Evolutionary conservation across 352 stramenopile genomes (phyloP).

Genomic region (Pythium phragmitis): DNA sequence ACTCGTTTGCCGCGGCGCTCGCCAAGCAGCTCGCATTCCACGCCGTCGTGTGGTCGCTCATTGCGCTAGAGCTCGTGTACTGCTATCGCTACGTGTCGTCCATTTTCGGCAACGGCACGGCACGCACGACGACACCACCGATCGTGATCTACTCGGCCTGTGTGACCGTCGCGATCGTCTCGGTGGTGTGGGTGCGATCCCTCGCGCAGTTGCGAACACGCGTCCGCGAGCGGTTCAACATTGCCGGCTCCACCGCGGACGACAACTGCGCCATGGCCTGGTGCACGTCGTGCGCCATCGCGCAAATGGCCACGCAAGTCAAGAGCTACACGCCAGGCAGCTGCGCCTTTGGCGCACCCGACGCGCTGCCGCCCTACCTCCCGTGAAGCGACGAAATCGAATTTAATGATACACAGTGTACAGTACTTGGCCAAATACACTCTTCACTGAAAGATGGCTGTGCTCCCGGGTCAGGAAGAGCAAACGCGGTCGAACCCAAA

Average conservation of each 20-base stretch:
- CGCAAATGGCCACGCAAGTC: conserved; percentile 53
- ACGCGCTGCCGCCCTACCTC: conserved; percentile 41
- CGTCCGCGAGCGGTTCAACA: conserved; percentile 16
- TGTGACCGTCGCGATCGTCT: conserved; percentile 1
- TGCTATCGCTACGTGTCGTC: neutral
- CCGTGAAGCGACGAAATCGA: neutral
- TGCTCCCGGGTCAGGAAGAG: neutral
- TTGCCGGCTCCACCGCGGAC: conserved; percentile 16
- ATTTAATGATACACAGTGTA: neutral
- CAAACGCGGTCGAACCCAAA: neutral
- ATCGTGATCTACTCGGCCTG: conserved; percentile 11
- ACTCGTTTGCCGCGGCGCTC: conserved; percentile 27
- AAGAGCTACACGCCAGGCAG: conserved; percentile 42
- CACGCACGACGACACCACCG: neutral
- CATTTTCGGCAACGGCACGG: neutral
- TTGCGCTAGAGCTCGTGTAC: conserved; percentile 1
- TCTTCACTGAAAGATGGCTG: neutral
- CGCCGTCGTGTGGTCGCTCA: conserved; percentile 27
- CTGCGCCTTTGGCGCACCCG: conserved; percentile 37
- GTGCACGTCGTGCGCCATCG: conserved; percentile 35
- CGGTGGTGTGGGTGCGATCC: conserved; percentile 10
- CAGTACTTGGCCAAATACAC: neutral
- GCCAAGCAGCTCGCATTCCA: conserved; percentile 26
- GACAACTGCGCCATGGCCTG: conserved; percentile 15
- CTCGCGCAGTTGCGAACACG: conserved; percentile 4